These are phyloP conservation scores for Daldinia sp. DNA, from an alignment of 2,329 filamentous ascomycete genomes.

Conservation along the genomic window DNA sequence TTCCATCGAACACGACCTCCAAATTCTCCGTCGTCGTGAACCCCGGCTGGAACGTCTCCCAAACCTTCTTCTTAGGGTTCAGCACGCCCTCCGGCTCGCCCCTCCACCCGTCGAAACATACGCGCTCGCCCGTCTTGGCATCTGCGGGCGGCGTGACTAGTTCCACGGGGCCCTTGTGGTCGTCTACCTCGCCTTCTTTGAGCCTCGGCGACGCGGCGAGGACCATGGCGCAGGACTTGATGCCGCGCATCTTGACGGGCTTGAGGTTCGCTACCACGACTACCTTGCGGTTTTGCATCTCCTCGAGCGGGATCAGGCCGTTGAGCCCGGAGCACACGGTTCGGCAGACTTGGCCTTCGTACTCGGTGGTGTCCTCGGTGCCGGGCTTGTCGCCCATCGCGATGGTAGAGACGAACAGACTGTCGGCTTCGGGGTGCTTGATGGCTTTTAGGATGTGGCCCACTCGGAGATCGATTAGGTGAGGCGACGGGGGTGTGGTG, in stretches of 20 bases:
- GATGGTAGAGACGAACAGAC: constrained; percentile 93
- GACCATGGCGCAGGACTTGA: constrained; percentile 82
- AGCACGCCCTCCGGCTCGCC: constrained; percentile 91
- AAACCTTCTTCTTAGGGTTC: constrained; percentile 99
- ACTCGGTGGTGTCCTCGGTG: constrained; percentile 87
- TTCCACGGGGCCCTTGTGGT: constrained; percentile 91
- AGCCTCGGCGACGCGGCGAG: constrained; percentile 88
- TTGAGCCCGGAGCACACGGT: constrained; percentile 98
- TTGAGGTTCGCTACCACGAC: constrained; percentile 97
- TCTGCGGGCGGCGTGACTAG: constrained; percentile 84
- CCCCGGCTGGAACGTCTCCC: constrained; percentile 95
- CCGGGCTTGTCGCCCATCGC: constrained; percentile 89
- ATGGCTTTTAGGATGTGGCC: constrained; percentile 97
- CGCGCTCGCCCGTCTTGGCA: constrained; percentile 82
- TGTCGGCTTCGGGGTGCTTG: constrained; percentile 96
- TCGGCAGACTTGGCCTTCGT: constrained; percentile 88
- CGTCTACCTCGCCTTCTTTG: constrained; percentile 81
- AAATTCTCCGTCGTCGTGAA: constrained; percentile 87
- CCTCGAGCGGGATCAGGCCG: constrained; percentile 87
- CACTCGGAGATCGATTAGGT: constrained; percentile 91
- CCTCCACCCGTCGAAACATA: constrained; percentile 94
- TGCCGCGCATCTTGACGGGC: constrained; percentile 97
- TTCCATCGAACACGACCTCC: constrained; percentile 87
- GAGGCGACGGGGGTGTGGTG: constrained; percentile 80
- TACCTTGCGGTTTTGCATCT: constrained; percentile 97